These are phyloP conservation scores for Penicillium nordicum DNA, from an alignment of 2,329 filamentous ascomycete genomes.

Conservation along the genomic window DNA sequence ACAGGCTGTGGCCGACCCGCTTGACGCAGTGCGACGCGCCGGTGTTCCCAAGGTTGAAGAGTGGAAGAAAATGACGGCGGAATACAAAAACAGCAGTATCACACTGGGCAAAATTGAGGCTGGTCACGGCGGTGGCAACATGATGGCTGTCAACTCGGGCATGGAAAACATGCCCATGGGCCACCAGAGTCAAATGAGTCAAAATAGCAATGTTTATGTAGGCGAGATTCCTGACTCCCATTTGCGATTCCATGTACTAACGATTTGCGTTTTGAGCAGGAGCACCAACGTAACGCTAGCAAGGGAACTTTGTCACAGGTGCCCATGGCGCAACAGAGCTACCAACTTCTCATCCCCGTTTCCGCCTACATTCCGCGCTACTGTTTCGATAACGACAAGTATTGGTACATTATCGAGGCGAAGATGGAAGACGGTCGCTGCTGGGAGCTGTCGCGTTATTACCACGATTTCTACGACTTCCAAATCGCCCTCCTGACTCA, in stretches of 20 bases:
- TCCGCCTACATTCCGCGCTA: conserved; percentile 85
- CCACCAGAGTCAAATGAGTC: conserved; percentile 52
- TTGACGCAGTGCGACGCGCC: conserved; percentile 80
- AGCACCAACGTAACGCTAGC: conserved; percentile 41
- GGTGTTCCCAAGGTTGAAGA: conserved; percentile 94
- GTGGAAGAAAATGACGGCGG: conserved; percentile 99
- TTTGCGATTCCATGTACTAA: neutral
- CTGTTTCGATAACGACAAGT: conserved; percentile 95
- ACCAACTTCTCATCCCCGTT: conserved; percentile 67
- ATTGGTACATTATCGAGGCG: conserved; percentile 97
- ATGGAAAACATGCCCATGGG: conserved; percentile 76
- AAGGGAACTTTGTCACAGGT: conserved; percentile 31
- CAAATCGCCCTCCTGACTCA: conserved; percentile 90
- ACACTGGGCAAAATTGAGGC: conserved; percentile 83
- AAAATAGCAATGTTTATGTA: conserved; percentile 51
- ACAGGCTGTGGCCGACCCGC: conserved; percentile 73
- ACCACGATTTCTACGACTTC: conserved; percentile 98
- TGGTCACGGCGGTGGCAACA: conserved; percentile 25
- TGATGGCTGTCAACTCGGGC: conserved; percentile 62
- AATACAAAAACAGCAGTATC: conserved; percentile 99
- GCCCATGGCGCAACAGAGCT: conserved; percentile 42
- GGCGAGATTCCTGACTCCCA: conserved; percentile 26
- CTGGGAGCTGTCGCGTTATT: conserved; percentile 92
- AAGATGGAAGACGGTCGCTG: conserved; percentile 83
- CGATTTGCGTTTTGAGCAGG: conserved; percentile 13